Evolutionary conservation across 257 asterid species (phyloP).

Genomic region (Nicotiana knightiana): DNA sequence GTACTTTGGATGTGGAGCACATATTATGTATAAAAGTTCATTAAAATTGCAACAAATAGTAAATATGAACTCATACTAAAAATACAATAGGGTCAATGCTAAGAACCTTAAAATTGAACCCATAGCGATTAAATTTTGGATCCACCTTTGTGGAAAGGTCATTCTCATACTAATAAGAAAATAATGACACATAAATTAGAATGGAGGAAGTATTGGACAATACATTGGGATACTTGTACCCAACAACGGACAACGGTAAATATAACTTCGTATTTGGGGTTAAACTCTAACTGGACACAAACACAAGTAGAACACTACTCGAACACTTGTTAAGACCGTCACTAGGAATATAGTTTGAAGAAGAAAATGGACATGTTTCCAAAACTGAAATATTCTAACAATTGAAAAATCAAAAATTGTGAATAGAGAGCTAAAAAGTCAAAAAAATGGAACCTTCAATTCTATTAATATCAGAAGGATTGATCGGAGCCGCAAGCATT

Average conservation of each 20-base stretch:
- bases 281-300: neutral
- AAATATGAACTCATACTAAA: too few relatives aligned
- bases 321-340: neutral
- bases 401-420: neutral
- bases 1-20: too few relatives aligned
- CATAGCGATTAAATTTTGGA: too few relatives aligned
- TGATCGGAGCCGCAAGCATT: conserved; percentile 94
- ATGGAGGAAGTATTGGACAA: neutral
- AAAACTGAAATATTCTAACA: too few relatives aligned
- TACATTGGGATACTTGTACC: neutral
- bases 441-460: conserved; percentile 55
- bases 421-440: neutral
- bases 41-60: too few relatives aligned
- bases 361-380: neutral
- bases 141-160: too few relatives aligned
- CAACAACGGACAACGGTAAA: neutral
- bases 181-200: too few relatives aligned
- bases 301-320: neutral
- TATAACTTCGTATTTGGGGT: neutral
- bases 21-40: too few relatives aligned
- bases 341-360: neutral
- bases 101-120: too few relatives aligned
- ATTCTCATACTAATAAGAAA: too few relatives aligned
- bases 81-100: too few relatives aligned
- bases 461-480: conserved; percentile 93